These are phyloP conservation scores for Aspergillus piperis DNA, from an alignment of 2,329 filamentous ascomycete genomes.

Conservation along the genomic window DNA sequence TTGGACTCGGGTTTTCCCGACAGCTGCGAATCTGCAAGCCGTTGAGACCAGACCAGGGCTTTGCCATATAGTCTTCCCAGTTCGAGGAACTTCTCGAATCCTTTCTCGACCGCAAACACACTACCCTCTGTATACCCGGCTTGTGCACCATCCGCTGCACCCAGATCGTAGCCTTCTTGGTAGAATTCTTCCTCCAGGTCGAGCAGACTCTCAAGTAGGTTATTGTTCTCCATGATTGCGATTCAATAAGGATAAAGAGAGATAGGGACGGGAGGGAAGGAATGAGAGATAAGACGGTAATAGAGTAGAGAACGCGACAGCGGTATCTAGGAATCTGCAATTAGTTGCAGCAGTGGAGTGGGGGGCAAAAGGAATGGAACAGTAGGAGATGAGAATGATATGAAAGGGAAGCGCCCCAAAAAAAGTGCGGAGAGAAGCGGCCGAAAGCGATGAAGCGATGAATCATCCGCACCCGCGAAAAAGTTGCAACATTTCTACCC, in stretches of 20 bases:
- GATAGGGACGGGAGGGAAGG: neutral
- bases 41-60: slow-evolving; percentile 79
- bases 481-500: slow-evolving; percentile 12
- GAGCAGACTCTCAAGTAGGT: slow-evolving; percentile 59
- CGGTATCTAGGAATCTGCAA: neutral
- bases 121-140: slow-evolving; percentile 86
- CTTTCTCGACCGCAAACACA: slow-evolving; percentile 85
- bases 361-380: neutral
- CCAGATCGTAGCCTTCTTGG: slow-evolving; percentile 75
- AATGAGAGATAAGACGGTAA: slow-evolving; percentile 10
- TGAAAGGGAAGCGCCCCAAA: slow-evolving; percentile 43
- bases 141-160: slow-evolving; percentile 70
- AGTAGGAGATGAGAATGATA: slow-evolving; percentile 57
- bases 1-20: slow-evolving; percentile 15
- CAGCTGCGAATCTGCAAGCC: slow-evolving; percentile 51
- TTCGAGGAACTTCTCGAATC: slow-evolving; percentile 87
- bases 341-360: neutral
- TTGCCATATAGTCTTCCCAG: slow-evolving; percentile 77
- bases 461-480: slow-evolving; percentile 22
- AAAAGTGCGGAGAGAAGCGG: neutral
- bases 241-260: neutral
- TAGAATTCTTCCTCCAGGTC: slow-evolving; percentile 72
- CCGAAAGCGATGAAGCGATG: slow-evolving; percentile 14
- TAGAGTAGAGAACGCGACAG: neutral
- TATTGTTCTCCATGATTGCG: slow-evolving; percentile 40